Percentiles rank a stretch among this genome's conserved stretches.
These are phyloP conservation scores for Colletotrichum brevisporum DNA, from an alignment of 2,329 filamentous ascomycete species.

Conservation along the genomic window DNA sequence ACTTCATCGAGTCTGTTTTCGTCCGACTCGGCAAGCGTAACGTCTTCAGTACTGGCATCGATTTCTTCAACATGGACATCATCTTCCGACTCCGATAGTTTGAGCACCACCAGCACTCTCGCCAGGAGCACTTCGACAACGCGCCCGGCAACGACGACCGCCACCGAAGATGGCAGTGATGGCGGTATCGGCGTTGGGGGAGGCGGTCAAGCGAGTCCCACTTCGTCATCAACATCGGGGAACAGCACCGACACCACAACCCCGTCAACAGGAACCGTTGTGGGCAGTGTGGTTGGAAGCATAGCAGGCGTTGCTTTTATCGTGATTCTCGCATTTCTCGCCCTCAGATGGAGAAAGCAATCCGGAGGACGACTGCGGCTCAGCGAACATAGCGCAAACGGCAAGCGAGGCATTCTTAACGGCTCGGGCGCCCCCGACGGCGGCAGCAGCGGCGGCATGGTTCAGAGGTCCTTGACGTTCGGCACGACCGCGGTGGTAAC, in stretches of 20 bases:
- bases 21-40: conserved; percentile 28
- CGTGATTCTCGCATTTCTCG: conserved; percentile 65
- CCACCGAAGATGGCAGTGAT: conserved; percentile 17
- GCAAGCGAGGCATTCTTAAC: conserved; percentile 49
- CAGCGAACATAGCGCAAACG: conserved; percentile 54
- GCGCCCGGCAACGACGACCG: neutral
- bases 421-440: conserved; percentile 43
- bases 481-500: conserved; percentile 24
- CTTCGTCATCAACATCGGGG: conserved; percentile 44
- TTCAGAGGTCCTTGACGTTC: conserved; percentile 61
- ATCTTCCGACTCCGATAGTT: neutral
- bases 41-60: conserved; percentile 31
- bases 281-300: conserved; percentile 70
- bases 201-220: conserved; percentile 20
- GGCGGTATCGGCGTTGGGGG: conserved; percentile 19
- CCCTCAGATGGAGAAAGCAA: conserved; percentile 70
- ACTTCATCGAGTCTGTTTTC: conserved; percentile 36
- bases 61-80: conserved; percentile 23
- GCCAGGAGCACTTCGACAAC: conserved; percentile 30
- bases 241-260: conserved; percentile 18
- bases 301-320: conserved; percentile 72
- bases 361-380: conserved; percentile 60
- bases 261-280: conserved; percentile 51
- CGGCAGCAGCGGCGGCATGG: conserved; percentile 54
- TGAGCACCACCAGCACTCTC: conserved; percentile 23